phyloP scores from a whole-genome alignment of 2,329 filamentous ascomycete species.

The Didymellaceae sp. region DNA sequence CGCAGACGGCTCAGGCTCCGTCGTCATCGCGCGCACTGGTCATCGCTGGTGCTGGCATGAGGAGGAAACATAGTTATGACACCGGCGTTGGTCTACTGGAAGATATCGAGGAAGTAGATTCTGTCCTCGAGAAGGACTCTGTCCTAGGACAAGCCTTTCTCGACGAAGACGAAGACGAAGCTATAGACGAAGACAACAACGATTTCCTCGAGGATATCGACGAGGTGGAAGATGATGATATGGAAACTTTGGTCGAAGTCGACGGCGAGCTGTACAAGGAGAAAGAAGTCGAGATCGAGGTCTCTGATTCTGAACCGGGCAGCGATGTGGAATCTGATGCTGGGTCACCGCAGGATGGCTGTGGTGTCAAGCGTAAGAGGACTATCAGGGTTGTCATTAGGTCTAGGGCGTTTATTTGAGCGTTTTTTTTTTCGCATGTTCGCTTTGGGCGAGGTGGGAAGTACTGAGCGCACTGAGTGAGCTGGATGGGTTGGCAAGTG shows the following conservation, averaged over 20 bases:
- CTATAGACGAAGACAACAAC: slow-evolving; percentile 11
- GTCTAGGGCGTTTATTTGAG: slow-evolving; percentile 45
- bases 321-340: slow-evolving; percentile 23
- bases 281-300: slow-evolving; percentile 30
- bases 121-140: slow-evolving; percentile 17
- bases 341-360: slow-evolving; percentile 18
- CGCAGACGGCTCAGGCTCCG: neutral
- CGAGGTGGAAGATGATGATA: slow-evolving; percentile 4
- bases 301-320: slow-evolving; percentile 29
- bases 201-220: too few relatives aligned
- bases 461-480: neutral
- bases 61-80: slow-evolving; percentile 17
- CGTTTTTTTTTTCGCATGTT: too few relatives aligned
- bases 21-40: slow-evolving; percentile 9
- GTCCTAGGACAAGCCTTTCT: slow-evolving; percentile 24
- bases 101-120: slow-evolving; percentile 13
- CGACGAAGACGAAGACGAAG: slow-evolving; percentile 9
- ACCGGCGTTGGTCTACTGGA: slow-evolving; percentile 8
- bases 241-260: slow-evolving; percentile 20
- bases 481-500: neutral
- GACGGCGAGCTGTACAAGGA: slow-evolving; percentile 15
- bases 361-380: slow-evolving; percentile 36
- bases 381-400: slow-evolving; percentile 43
- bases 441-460: too few relatives aligned
- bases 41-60: slow-evolving; percentile 13